Percentiles rank a stretch among this genome's conserved stretches.
These are phyloP conservation scores for Pleurotus giganteus DNA, from an alignment of 768 basidiomycete genomes.

Conservation along the genomic window DNA sequence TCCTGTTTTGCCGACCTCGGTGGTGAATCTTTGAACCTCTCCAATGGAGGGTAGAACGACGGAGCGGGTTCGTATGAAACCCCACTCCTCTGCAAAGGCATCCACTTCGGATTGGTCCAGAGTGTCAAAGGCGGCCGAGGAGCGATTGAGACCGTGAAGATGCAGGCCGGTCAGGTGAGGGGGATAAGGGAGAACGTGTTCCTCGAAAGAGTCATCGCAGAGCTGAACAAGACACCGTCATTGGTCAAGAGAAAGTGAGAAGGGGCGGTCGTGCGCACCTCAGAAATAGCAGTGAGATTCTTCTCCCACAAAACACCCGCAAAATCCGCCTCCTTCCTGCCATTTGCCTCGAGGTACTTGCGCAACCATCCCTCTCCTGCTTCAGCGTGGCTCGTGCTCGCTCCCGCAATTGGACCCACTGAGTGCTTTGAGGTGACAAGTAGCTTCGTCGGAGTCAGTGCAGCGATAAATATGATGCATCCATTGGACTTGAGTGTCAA, in stretches of 20 bases:
- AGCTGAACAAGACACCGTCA: conserved; percentile 50
- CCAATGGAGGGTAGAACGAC: conserved; percentile 55
- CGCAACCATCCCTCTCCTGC: conserved; percentile 84
- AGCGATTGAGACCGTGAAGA: conserved; percentile 86
- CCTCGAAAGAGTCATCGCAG: conserved; percentile 96
- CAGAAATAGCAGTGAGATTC: conserved; percentile 87
- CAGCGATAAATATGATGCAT: conserved; percentile 94
- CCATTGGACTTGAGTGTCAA: conserved; percentile 94
- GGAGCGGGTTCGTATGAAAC: conserved; percentile 79
- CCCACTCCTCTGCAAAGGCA: conserved; percentile 85
- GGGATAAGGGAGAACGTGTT: conserved; percentile 88
- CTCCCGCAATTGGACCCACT: conserved; percentile 53
- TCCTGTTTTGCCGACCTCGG: conserved; percentile 61
- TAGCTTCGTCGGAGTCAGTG: conserved; percentile 71
- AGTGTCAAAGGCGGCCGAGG: conserved; percentile 66
- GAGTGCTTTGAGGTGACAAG: conserved; percentile 93
- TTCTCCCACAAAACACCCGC: conserved; percentile 75
- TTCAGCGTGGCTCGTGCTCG: conserved; percentile 66
- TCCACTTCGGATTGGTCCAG: conserved; percentile 66
- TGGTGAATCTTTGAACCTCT: conserved; percentile 73
- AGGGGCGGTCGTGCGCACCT: conserved; percentile 48
- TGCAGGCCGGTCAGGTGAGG: conserved; percentile 86
- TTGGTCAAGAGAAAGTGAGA: background rate
- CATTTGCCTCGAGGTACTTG: conserved; percentile 57
- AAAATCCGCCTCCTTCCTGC: conserved; percentile 72